A percentile compares a stretch with the other conserved stretches of the same genome.
Evolutionary conservation across 768 basidiomycete species (phyloP).

Genomic region (Baorangia bicolor): DNA sequence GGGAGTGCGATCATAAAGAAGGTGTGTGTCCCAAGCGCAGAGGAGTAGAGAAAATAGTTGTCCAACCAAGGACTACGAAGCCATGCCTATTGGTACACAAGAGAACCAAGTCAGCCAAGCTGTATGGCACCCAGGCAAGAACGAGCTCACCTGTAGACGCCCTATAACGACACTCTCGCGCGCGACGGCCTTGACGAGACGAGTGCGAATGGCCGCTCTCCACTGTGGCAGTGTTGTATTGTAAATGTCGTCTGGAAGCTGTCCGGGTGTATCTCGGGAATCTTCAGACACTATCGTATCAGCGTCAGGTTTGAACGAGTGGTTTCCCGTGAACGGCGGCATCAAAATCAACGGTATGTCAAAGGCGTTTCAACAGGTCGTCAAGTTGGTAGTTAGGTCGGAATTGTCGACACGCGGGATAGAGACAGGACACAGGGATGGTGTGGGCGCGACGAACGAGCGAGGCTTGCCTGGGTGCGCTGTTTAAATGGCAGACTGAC

Average conservation of each 20-base stretch:
- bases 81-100: conserved; percentile 35
- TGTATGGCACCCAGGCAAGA: neutral
- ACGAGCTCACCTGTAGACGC: conserved; percentile 59
- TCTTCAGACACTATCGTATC: neutral
- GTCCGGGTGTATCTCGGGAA: conserved; percentile 10
- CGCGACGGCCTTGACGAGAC: conserved; percentile 51
- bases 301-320: neutral
- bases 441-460: neutral
- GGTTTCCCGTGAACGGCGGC: neutral
- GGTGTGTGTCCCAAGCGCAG: conserved; percentile 78
- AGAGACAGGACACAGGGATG: neutral
- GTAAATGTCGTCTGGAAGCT: conserved; percentile 52
- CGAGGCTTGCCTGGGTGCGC: neutral
- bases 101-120: conserved; percentile 10
- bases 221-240: conserved; percentile 61
- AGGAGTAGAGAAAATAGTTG: conserved; percentile 80
- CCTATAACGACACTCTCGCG: conserved; percentile 63
- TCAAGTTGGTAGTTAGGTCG: neutral
- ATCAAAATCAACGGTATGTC: neutral
- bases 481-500: neutral
- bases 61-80: conserved; percentile 71
- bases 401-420: neutral
- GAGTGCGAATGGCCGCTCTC: conserved; percentile 59
- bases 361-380: neutral
- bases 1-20: conserved; percentile 94